Conservation (phyloP, 768 basidiomycete species). For the Candolleomyces eurysporus region DNA sequence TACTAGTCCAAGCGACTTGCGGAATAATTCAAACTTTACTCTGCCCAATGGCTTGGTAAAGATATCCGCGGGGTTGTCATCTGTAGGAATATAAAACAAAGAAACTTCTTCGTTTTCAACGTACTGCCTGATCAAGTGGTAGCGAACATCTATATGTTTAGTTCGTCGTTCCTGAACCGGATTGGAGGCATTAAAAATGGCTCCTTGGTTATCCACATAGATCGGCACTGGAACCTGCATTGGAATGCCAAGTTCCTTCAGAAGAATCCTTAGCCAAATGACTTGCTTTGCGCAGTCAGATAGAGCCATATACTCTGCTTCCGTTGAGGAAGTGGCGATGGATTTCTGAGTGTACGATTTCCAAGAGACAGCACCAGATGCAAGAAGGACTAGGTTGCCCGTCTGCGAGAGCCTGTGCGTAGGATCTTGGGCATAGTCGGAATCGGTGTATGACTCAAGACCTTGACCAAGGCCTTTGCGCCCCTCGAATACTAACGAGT, state of each 20-base stretch:
- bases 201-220: slow-evolving; percentile 13
- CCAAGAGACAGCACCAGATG: slow-evolving; percentile 18
- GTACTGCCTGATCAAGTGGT: slow-evolving; percentile 24
- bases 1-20: neutral
- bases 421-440: slow-evolving; percentile 10
- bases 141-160: slow-evolving; percentile 30
- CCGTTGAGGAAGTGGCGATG: slow-evolving; percentile 16
- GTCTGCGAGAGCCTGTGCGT: slow-evolving; percentile 18
- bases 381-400: slow-evolving; percentile 18
- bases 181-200: slow-evolving; percentile 11
- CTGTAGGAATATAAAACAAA: slow-evolving; percentile 22
- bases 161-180: slow-evolving; percentile 11
- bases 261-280: slow-evolving; percentile 8
- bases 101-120: slow-evolving; percentile 15
- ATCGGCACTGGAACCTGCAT: neutral
- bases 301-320: slow-evolving; percentile 23
- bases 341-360: slow-evolving; percentile 14
- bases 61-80: slow-evolving; percentile 33
- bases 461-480: neutral
- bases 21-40: slow-evolving; percentile 6
- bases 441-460: slow-evolving; percentile 7
- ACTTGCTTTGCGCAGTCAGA: slow-evolving; percentile 14
- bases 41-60: slow-evolving; percentile 31
- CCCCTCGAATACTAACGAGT: slow-evolving; percentile 5
- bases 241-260: slow-evolving; percentile 1